A percentile compares a stretch with the other conserved stretches of the same genome.
These are phyloP conservation scores for Stygiomarasmius scandens DNA, from an alignment of 1,284 basidiomycete genomes.

Conservation along the genomic window DNA sequence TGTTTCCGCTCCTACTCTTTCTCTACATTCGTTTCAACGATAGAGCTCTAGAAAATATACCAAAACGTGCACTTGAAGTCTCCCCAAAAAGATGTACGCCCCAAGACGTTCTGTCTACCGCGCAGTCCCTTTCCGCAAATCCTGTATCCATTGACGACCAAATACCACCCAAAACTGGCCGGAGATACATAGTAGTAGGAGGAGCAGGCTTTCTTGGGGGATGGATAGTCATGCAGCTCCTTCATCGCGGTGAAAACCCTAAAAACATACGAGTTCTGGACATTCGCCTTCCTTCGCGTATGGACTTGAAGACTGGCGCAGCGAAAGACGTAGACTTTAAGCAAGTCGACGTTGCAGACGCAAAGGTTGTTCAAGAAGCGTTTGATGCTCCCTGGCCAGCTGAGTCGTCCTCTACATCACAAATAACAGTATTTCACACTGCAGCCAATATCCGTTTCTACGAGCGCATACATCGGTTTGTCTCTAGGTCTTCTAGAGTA, in stretches of 20 bases:
- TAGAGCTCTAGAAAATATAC: slow-evolving; percentile 45
- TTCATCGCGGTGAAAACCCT: slow-evolving; percentile 71
- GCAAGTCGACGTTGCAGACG: slow-evolving; percentile 59
- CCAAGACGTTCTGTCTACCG: slow-evolving; percentile 39
- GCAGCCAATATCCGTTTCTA: slow-evolving; percentile 78
- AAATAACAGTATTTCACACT: slow-evolving; percentile 66
- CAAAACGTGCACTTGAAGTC: slow-evolving; percentile 43
- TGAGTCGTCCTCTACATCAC: slow-evolving; percentile 35
- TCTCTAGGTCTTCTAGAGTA: slow-evolving; percentile 57
- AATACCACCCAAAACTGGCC: slow-evolving; percentile 55
- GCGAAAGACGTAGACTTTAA: slow-evolving; percentile 57
- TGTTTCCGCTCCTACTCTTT: slow-evolving; percentile 25
- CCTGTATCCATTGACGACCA: slow-evolving; percentile 37
- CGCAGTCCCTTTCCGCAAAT: slow-evolving; percentile 33
- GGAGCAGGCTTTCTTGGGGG: slow-evolving; percentile 73
- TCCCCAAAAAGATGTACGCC: slow-evolving; percentile 50
- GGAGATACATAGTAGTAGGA: slow-evolving; percentile 58
- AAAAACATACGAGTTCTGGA: slow-evolving; percentile 68
- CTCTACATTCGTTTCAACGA: slow-evolving; percentile 59
- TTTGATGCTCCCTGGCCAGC: slow-evolving; percentile 67
- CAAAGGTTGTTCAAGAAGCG: slow-evolving; percentile 52
- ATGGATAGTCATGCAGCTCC: slow-evolving; percentile 70
- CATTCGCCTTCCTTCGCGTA: slow-evolving; percentile 55
- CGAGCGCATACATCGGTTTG: slow-evolving; percentile 55
- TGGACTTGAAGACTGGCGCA: slow-evolving; percentile 52